Evolutionary conservation across 257 asterid species (phyloP), one percentile per base, ranked within the genome.

Genomic region (Solanum virginianum): DNA sequence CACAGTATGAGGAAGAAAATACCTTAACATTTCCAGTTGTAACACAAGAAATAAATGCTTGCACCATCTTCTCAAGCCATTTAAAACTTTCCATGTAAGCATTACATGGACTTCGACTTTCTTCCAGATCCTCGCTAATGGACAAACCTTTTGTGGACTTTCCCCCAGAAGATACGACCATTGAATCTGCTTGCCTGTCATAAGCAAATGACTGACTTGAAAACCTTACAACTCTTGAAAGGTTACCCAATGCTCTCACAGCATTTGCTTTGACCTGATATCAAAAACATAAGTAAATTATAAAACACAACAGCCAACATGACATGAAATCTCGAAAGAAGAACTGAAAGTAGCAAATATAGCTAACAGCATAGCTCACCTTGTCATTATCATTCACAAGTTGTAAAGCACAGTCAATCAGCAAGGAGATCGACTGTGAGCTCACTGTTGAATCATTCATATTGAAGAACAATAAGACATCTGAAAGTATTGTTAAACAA

Each of bases 21-120:
- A 96, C 99, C 99, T 96, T 96, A 24, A 94, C 98, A 24, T 96
- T 96, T 87, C 99, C 99, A 26, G 98, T 96, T 77, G 97, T 89
- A 88, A 93, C 97, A 90, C 99, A 94, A 79, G 98, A 96, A 90
- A 96, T 92, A 90, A 96, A 93, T 86, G 97, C 90, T 88, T 96
- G 98, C 91, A 96, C 98, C 96, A 93, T 93, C 89, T 89, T 95
- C 84, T 88, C 98, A 66, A 93, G 97, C 93, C 93, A 93, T 66
- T 88, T 88, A 63, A 80, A 86, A 87, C 87, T 89, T 85, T 90
- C 18, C 89, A 86, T 82, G 92, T 63, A 82, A 87, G 83, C 80
- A 86, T 77, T 69, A 82, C 82, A 66, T 79, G 90, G 72, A 59
- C 83, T 89, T 74, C 92, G 87, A 87, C 85, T 83, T 71, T 85